Evolutionary conservation across 352 stramenopile species (phyloP).

Genomic region (Phytophthora kernoviae): DNA sequence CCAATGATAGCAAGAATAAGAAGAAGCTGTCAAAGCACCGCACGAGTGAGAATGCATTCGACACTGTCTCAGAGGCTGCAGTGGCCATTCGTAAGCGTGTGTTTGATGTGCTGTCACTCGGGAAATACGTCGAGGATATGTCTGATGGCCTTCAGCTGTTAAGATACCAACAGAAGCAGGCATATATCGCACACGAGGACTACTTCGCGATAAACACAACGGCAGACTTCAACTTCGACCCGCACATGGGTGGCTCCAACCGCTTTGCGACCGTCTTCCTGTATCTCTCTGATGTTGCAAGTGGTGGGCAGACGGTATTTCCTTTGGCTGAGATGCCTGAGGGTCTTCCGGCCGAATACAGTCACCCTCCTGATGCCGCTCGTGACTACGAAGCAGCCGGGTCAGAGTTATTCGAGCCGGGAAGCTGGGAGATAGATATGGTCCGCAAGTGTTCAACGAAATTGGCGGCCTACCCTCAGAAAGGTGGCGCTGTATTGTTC

Average conservation of each 20-base stretch:
- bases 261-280: slow-evolving; percentile 86
- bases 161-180: slow-evolving; percentile 94
- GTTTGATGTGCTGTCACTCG: slow-evolving; percentile 92
- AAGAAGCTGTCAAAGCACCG: slow-evolving; percentile 73
- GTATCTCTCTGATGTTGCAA: slow-evolving; percentile 82
- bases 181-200: slow-evolving; percentile 95
- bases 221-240: slow-evolving; percentile 77
- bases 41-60: slow-evolving; percentile 91
- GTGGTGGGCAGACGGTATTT: slow-evolving; percentile 87
- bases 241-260: slow-evolving; percentile 73
- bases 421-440: slow-evolving; percentile 80
- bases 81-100: slow-evolving; percentile 82
- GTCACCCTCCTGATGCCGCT: slow-evolving; percentile 49
- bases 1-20: slow-evolving; percentile 61
- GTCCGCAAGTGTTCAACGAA: slow-evolving; percentile 79
- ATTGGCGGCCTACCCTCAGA: slow-evolving; percentile 77
- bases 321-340: slow-evolving; percentile 74
- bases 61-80: slow-evolving; percentile 76
- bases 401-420: slow-evolving; percentile 62
- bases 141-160: slow-evolving; percentile 96
- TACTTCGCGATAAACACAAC: slow-evolving; percentile 85
- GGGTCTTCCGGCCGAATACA: slow-evolving; percentile 58
- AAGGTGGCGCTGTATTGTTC: slow-evolving; percentile 96
- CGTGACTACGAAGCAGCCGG: slow-evolving; percentile 48
- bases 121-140: slow-evolving; percentile 89